These are phyloP conservation scores for Aureobasidium melanogenum DNA, from an alignment of 2,329 filamentous ascomycete genomes.

Conservation along the genomic window DNA sequence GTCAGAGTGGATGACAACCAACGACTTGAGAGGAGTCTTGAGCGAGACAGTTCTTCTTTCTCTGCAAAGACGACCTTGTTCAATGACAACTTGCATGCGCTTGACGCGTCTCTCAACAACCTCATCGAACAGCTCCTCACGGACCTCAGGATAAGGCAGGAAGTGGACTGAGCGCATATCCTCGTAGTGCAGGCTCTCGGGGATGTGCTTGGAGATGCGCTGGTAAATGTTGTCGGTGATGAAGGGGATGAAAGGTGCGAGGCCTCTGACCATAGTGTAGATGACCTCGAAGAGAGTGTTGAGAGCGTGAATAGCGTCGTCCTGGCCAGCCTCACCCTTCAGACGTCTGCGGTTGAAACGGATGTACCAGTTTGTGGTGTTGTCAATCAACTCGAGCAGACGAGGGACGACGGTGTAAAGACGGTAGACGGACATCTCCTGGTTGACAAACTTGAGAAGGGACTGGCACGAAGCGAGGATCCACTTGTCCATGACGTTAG, in stretches of 20 bases:
- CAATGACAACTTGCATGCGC: constrained; percentile 93
- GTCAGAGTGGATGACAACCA: constrained; percentile 82
- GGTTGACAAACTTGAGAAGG: constrained; percentile 80
- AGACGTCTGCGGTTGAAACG: constrained; percentile 84
- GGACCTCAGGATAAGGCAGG: constrained; percentile 78
- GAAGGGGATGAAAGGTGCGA: constrained; percentile 94
- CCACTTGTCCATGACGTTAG: constrained; percentile 94
- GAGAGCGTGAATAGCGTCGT: constrained; percentile 82
- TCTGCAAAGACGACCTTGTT: constrained; percentile 75
- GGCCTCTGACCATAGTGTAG: constrained; percentile 75
- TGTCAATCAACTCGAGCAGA: constrained; percentile 65
- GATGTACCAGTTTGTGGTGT: constrained; percentile 99
- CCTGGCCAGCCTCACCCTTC: constrained; percentile 78
- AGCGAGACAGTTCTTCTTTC: constrained; percentile 77
- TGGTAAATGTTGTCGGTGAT: constrained; percentile 91
- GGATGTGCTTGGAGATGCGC: constrained; percentile 72
- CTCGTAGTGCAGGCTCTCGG: constrained; percentile 54
- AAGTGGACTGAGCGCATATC: constrained; percentile 89
- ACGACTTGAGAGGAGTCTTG: constrained; percentile 82
- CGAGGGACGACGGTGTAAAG: constrained; percentile 84
- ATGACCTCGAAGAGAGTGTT: constrained; percentile 93
- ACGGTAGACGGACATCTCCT: constrained; percentile 71
- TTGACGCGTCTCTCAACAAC: constrained; percentile 77
- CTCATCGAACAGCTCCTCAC: constrained; percentile 77
- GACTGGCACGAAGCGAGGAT: constrained; percentile 89